Evolutionary conservation across 176 grass and related monocot genomes (phyloP).

Genomic region (Guadua angustifolia): DNA sequence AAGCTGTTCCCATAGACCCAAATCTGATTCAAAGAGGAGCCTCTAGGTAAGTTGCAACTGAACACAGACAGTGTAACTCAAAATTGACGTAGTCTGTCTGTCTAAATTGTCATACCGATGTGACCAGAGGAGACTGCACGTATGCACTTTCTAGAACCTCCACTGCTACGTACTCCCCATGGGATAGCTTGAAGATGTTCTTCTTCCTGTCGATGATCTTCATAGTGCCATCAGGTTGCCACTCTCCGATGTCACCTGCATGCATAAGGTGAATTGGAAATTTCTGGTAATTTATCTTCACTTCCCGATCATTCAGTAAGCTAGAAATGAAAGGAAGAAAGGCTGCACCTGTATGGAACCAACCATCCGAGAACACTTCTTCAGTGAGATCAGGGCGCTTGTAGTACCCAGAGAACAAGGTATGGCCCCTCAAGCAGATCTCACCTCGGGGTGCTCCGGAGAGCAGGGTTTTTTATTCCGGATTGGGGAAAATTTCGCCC

Average conservation of each 20-base stretch:
- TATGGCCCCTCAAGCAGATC: conserved; percentile 90
- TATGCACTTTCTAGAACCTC: conserved; percentile 82
- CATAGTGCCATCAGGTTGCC: conserved; percentile 86
- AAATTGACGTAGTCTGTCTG: neutral
- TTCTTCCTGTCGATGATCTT: conserved; percentile 98
- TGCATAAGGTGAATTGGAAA: neutral
- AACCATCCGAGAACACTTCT: conserved; percentile 76
- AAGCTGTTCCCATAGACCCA: conserved; percentile 98
- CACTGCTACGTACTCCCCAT: conserved; percentile 93
- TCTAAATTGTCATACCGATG: conserved; percentile 32
- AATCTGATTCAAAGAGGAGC: conserved; percentile 49
- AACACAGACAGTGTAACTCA: neutral
- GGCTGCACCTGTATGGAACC: conserved; percentile 88
- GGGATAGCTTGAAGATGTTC: conserved; percentile 96
- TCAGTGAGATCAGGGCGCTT: conserved; percentile 71
- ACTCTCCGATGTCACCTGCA: conserved; percentile 89
- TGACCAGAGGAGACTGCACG: conserved; percentile 64
- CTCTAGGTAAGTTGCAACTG: neutral
- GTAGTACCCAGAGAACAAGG: conserved; percentile 90
- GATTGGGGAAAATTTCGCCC: too few species aligned
- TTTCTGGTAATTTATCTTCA: neutral
- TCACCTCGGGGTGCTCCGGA: conserved; percentile 67
- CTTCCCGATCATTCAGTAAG: neutral
- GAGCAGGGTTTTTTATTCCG: too few species aligned
- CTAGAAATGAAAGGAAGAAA: neutral